Evolutionary conservation across 2,329 filamentous ascomycete species (phyloP).

Genomic region (Aspergillus sp.): DNA sequence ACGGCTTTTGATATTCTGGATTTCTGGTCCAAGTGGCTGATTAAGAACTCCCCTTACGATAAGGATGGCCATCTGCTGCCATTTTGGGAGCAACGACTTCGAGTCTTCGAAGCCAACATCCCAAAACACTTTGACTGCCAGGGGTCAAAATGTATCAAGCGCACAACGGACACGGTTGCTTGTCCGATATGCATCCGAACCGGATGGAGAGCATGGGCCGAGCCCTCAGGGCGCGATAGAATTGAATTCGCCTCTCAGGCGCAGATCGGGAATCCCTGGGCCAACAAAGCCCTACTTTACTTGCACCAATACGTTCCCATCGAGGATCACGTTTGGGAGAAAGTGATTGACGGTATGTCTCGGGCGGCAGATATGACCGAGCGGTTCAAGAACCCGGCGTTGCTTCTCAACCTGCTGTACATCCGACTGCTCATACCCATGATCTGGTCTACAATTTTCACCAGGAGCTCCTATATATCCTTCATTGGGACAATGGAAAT

Average conservation of each 20-base stretch:
- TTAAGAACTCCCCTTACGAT: constrained; percentile 9
- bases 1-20: constrained; percentile 9
- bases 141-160: not conserved
- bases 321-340: not conserved
- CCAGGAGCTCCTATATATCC: not conserved
- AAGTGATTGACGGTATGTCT: not conserved
- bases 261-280: constrained; percentile 6
- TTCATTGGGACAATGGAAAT: constrained; percentile 7
- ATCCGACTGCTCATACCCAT: constrained; percentile 7
- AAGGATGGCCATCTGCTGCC: constrained; percentile 8
- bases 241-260: constrained; percentile 5
- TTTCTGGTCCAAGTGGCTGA: constrained; percentile 16
- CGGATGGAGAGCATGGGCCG: constrained; percentile 16
- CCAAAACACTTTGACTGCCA: constrained; percentile 7
- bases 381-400: constrained; percentile 4
- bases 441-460: constrained; percentile 11
- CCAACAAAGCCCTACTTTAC: constrained; percentile 6
- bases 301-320: constrained; percentile 6
- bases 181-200: constrained; percentile 15
- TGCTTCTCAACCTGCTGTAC: constrained; percentile 10
- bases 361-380: not conserved
- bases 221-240: constrained; percentile 3
- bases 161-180: not conserved
- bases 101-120: not conserved
- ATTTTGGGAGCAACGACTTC: constrained; percentile 15